These are phyloP conservation scores for Pyracantha coccinea DNA, from an alignment of 331 rosid genomes.

Conservation along the genomic window DNA sequence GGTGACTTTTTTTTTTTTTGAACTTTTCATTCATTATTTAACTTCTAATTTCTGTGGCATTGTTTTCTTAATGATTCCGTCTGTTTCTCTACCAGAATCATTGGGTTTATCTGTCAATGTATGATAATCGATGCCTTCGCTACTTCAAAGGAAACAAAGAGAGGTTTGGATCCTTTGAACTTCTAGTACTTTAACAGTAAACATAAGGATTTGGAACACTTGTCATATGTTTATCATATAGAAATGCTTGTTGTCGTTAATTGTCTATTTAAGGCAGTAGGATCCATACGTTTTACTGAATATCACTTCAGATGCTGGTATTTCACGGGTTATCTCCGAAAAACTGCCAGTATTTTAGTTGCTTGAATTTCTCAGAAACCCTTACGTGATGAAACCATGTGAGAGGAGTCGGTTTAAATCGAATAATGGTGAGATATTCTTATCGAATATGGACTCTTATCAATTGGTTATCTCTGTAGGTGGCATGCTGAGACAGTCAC, in stretches of 20 bases:
- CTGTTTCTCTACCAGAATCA: slow-evolving; percentile 47
- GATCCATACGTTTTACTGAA: background rate
- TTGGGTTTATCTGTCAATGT: slow-evolving; percentile 84
- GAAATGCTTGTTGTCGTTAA: background rate
- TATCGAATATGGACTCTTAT: too few relatives aligned
- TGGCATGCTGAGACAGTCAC: slow-evolving; percentile 78
- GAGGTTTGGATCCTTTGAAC: slow-evolving; percentile 31
- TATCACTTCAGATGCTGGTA: background rate
- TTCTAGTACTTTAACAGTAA: too few relatives aligned
- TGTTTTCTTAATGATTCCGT: background rate
- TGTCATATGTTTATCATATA: background rate
- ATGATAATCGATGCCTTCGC: slow-evolving; percentile 82
- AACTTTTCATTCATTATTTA: background rate
- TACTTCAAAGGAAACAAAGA: slow-evolving; percentile 95
- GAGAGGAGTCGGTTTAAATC: too few relatives aligned
- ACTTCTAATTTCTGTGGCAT: background rate
- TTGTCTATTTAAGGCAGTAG: background rate
- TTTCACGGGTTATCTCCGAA: too few relatives aligned
- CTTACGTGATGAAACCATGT: too few relatives aligned
- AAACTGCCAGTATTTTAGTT: too few relatives aligned
- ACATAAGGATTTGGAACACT: background rate
- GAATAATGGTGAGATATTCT: too few relatives aligned
- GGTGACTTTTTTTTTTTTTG: background rate
- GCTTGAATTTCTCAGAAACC: too few relatives aligned
- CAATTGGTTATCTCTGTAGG: slow-evolving; percentile 25